A percentile compares a stretch with the other conserved stretches of the same genome.
phyloP scores from a whole-genome alignment of 441 rosid species.

The Adansonia grandidieri region DNA sequence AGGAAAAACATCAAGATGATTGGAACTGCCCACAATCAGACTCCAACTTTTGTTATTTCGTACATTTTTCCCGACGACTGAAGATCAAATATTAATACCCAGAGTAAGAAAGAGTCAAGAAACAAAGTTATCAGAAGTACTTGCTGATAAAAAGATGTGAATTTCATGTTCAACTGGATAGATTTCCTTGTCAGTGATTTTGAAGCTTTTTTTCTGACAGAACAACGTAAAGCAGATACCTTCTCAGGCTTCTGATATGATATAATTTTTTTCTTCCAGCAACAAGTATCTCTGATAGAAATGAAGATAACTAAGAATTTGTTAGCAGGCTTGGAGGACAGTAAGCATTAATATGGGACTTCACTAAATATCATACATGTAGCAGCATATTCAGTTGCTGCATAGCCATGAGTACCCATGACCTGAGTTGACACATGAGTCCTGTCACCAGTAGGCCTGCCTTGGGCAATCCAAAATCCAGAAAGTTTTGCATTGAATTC shows the following conservation, averaged over 20 bases:
- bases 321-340: not conserved
- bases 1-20: not conserved
- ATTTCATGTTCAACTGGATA: not conserved
- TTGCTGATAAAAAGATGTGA: not conserved
- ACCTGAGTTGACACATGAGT: constrained; percentile 78
- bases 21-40: not conserved
- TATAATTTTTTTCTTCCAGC: not conserved
- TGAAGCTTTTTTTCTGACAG: constrained; percentile 12
- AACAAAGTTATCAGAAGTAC: not conserved
- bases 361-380: constrained; percentile 56
- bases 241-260: constrained; percentile 1
- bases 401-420: constrained; percentile 75
- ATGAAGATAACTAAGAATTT: constrained; percentile 12
- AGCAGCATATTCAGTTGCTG: constrained; percentile 73
- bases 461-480: constrained; percentile 72
- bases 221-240: constrained; percentile 11
- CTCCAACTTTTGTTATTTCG: not conserved
- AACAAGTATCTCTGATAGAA: not conserved
- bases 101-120: not conserved
- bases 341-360: constrained; percentile 10
- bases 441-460: constrained; percentile 75
- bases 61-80: not conserved
- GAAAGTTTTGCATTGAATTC: constrained; percentile 72
- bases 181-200: not conserved
- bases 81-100: not conserved